Evolutionary conservation across 768 basidiomycete genomes (phyloP), one percentile per base, ranked within the genome.

Genomic region (Leccinum pellstonianum): DNA sequence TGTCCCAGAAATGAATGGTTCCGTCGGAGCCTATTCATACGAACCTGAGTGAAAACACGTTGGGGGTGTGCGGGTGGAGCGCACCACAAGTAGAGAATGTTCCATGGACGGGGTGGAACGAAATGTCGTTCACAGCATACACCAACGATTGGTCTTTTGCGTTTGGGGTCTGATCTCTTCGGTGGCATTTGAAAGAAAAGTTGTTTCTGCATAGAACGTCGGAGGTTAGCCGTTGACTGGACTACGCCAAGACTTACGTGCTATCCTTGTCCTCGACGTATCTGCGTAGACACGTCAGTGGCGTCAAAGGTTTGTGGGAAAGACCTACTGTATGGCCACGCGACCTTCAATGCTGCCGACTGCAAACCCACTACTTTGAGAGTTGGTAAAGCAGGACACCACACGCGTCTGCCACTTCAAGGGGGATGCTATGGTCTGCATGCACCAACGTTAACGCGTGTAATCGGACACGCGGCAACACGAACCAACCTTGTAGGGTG

Each of bases 361-460:
- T 0, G 91, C 91, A 64, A 91, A 94, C 5, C 91, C 90, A 63
- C 84, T 86, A 57, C 69, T 83, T 8, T 75, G 48, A 15, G 86
- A 82, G 5, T 86, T 82, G 15, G 88, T 88, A 69, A 93, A 93
- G 70, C 91, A 93, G 5, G 91, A 85, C 14, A 93, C 83, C 5
- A 91, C 88, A 35, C 93, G 85, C 14, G 93, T 95, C 76, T 96
- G 93, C 91, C 90, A 94, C 70, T 96, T 97, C 60, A 98, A 75
- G 1, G 96, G 94, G 1, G 94, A 96, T 25, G 78, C 75, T 61
- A 93, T 87, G 23, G 84, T 87, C 92, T 96, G 65, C 47, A 19
- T 15, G 52, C 31, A 48, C 50, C 49, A 50, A 64, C 10, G 49
- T 64, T 5, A 58, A 51, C 5, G 37, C 43, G 21, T 51, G 47